Evolutionary conservation across 23 red algal species (phyloP).

Genomic region (Agarophyton chilense): DNA sequence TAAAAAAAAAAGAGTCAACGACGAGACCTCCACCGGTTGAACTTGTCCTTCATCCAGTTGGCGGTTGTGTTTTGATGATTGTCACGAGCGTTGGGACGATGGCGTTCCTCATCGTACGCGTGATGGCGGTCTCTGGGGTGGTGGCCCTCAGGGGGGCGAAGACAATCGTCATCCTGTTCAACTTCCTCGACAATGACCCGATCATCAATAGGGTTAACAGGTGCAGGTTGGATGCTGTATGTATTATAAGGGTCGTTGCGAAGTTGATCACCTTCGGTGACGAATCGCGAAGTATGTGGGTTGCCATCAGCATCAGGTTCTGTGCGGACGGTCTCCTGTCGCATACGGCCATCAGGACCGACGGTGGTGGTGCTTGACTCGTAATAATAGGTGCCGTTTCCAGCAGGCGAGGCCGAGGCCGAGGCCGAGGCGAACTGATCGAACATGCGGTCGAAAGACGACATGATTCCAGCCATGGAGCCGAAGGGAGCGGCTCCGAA

Average conservation of each 20-base stretch:
- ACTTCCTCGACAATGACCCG: conserved; percentile 59
- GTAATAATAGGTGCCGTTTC: conserved; percentile 23
- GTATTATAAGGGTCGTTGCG: not conserved
- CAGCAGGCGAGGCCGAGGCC: not conserved
- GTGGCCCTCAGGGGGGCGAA: not conserved
- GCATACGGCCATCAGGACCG: conserved; percentile 53
- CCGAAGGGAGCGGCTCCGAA: conserved; percentile 19
- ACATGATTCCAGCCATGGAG: conserved; percentile 2
- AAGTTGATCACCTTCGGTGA: conserved; percentile 28
- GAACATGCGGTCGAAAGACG: conserved; percentile 53
- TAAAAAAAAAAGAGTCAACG: not conserved
- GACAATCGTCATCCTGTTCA: conserved; percentile 35
- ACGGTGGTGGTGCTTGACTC: conserved; percentile 52
- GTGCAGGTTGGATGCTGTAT: not conserved
- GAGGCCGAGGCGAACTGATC: conserved; percentile 9
- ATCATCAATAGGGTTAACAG: not conserved
- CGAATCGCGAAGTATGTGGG: conserved; percentile 17
- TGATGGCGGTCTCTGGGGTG: not conserved
- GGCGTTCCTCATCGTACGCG: not conserved
- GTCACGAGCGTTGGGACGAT: too few species aligned
- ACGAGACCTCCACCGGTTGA: conserved; percentile 8
- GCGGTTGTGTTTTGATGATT: not conserved
- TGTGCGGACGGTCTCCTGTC: conserved; percentile 46
- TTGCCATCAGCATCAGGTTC: conserved; percentile 23
- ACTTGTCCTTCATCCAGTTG: not conserved